These are phyloP conservation scores for Cladorrhinum sp. DNA, from an alignment of 2,329 filamentous ascomycete genomes.

Conservation along the genomic window DNA sequence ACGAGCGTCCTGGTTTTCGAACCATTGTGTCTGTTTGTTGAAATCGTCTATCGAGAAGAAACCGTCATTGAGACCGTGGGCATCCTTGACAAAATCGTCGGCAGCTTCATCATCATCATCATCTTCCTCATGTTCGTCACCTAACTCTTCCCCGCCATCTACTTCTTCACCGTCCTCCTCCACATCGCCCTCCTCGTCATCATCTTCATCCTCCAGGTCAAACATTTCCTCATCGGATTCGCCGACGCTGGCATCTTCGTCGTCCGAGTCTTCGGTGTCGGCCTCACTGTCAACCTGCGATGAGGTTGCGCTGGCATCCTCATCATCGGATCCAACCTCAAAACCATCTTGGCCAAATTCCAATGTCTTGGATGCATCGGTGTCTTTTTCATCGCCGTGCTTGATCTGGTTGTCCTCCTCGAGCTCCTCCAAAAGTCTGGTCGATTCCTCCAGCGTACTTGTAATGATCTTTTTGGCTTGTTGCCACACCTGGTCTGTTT, in stretches of 20 bases:
- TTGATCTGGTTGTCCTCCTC: constrained; percentile 53
- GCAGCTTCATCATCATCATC: constrained; percentile 47
- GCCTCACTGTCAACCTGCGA: constrained; percentile 20
- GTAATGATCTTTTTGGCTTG: constrained; percentile 81
- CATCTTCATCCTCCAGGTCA: constrained; percentile 44
- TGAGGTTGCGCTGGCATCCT: constrained; percentile 13
- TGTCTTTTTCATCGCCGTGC: constrained; percentile 12
- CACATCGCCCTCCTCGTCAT: constrained; percentile 39
- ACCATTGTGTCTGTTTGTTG: constrained; percentile 86
- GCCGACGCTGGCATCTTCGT: constrained; percentile 27
- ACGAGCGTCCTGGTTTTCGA: constrained; percentile 79
- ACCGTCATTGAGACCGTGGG: constrained; percentile 86
- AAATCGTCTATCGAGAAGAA: constrained; percentile 99
- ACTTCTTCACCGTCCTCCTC: constrained; percentile 36
- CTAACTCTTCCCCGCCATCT: constrained; percentile 35
- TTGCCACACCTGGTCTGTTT: constrained; percentile 87
- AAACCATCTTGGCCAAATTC: constrained; percentile 35
- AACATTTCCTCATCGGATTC: constrained; percentile 33
- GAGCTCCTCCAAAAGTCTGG: constrained; percentile 47
- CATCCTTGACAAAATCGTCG: constrained; percentile 65
- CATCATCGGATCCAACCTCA: constrained; percentile 31
- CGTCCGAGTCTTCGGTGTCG: constrained; percentile 25
- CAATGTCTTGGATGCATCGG: constrained; percentile 10
- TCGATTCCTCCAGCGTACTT: constrained; percentile 49
- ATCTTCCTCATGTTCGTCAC: constrained; percentile 43